Evolutionary conservation across 257 asterid genomes (phyloP).

Genomic region (Nicotiana otophora): DNA sequence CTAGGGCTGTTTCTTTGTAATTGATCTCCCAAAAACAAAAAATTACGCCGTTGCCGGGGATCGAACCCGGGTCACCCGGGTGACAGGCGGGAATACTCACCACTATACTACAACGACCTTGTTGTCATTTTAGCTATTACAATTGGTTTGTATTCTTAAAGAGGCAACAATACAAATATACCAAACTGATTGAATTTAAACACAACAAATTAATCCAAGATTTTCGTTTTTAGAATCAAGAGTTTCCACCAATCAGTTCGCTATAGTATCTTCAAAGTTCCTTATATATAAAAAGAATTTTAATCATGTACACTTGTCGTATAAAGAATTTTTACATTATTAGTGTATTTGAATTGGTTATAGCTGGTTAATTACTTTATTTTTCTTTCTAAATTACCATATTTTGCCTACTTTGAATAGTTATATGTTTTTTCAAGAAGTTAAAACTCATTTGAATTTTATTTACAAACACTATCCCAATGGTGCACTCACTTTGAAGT

Average conservation of each 20-base stretch:
- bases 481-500: too few species aligned
- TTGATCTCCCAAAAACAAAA: not conserved
- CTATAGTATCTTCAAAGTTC: too few species aligned
- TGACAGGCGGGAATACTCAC: conserved; percentile 97
- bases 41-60: conserved; percentile 84
- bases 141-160: not conserved
- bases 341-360: not conserved
- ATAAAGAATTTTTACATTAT: too few species aligned
- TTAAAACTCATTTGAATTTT: too few species aligned
- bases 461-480: too few species aligned
- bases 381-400: not conserved
- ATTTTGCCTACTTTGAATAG: not conserved
- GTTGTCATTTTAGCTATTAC: not conserved
- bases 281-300: too few species aligned
- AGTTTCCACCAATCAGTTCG: not conserved
- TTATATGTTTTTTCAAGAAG: too few species aligned
- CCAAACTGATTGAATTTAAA: not conserved
- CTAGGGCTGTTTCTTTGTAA: not conserved
- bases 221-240: not conserved
- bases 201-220: not conserved
- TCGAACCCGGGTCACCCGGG: conserved; percentile 99
- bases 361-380: too few species aligned
- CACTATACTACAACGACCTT: conserved; percentile 86
- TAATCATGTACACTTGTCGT: too few species aligned
- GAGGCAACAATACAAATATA: too few species aligned